phyloP scores from a whole-genome alignment of 164 flowering plant species.

The Stephania yunnanensis region DNA sequence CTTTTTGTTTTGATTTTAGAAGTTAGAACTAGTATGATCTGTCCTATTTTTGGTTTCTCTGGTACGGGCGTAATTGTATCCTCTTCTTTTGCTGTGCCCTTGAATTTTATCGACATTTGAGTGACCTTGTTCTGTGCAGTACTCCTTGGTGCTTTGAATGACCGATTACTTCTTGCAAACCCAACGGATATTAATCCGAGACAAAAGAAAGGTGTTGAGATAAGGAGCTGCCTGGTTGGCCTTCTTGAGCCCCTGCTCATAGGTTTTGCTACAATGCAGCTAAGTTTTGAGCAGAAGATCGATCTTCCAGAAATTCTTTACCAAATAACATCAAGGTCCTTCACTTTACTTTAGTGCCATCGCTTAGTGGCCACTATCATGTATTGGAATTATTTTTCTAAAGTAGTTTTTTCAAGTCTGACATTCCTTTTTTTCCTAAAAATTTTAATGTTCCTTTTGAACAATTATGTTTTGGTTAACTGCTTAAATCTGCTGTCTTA shows the following conservation, averaged over 20 bases:
- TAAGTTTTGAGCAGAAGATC: slow-evolving; percentile 90
- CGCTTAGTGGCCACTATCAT: not conserved
- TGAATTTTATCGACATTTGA: not conserved
- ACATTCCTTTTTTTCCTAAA: not conserved
- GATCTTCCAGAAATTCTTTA: slow-evolving; percentile 86
- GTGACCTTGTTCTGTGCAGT: slow-evolving; percentile 39
- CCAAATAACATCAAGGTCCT: slow-evolving; percentile 94
- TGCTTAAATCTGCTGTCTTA: slow-evolving; percentile 1
- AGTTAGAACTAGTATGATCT: not conserved
- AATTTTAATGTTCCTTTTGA: not conserved
- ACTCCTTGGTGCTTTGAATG: slow-evolving; percentile 89
- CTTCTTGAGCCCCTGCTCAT: slow-evolving; percentile 98
- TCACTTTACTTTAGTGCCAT: not conserved
- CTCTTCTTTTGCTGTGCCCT: not conserved
- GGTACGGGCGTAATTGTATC: not conserved
- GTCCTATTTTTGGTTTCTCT: not conserved
- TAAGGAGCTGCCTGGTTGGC: slow-evolving; percentile 90
- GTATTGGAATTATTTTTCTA: no score
- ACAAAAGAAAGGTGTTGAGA: slow-evolving; percentile 88
- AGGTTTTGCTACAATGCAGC: slow-evolving; percentile 97
- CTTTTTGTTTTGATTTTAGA: not conserved
- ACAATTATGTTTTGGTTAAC: not conserved
- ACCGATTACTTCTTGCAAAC: slow-evolving; percentile 75
- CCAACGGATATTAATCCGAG: slow-evolving; percentile 84
- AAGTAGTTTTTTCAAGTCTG: no score